Conservation (phyloP, 345 rosid species). For the Bretschneidera sinensis region DNA sequence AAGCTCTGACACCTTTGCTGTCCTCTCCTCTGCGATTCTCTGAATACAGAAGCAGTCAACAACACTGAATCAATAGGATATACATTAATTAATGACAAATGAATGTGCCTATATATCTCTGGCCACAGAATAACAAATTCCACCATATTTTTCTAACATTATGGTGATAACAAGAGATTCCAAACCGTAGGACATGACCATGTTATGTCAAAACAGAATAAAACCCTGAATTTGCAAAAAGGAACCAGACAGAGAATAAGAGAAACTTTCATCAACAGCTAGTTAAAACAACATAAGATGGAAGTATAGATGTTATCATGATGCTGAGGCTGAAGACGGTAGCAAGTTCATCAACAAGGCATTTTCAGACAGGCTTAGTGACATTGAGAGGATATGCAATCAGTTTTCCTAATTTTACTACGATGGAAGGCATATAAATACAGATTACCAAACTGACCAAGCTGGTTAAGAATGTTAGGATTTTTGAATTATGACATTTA, state of each 20-base stretch:
- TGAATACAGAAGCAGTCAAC: conserved; percentile 18
- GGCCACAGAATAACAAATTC: conserved; percentile 4
- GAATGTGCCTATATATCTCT: neutral
- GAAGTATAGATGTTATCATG: too few relatives aligned
- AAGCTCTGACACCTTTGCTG: conserved; percentile 75
- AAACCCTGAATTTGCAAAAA: too few relatives aligned
- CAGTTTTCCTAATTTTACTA: neutral
- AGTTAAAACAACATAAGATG: too few relatives aligned
- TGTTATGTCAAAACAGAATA: too few relatives aligned
- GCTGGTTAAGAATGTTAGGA: neutral
- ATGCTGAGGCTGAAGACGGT: conserved; percentile 1
- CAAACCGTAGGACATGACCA: neutral
- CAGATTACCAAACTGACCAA: neutral
- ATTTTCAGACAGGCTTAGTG: too few relatives aligned
- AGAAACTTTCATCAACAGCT: too few relatives aligned
- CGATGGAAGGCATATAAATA: neutral
- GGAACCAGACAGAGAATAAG: too few relatives aligned
- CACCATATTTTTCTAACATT: conserved; percentile 11
- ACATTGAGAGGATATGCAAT: neutral
- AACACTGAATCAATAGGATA: neutral
- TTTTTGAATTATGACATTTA: neutral
- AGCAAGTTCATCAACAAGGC: too few relatives aligned
- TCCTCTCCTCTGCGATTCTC: conserved; percentile 94
- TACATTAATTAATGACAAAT: neutral
- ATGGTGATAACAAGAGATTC: neutral